phyloP scores from a whole-genome alignment of 768 basidiomycete genomes.

The Infundibulicybe gibba region DNA sequence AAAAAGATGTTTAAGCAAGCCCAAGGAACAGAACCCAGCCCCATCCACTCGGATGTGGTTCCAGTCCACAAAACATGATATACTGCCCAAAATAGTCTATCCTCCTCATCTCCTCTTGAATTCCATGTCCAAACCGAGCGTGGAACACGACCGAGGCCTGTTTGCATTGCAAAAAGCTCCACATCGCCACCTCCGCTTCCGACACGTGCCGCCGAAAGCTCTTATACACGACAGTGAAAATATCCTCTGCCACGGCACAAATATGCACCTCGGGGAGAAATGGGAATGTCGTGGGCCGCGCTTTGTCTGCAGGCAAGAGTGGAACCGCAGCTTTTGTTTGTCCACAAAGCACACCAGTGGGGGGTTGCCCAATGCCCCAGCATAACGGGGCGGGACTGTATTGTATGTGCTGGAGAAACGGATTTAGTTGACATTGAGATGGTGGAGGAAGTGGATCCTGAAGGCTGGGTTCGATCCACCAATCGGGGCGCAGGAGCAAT shows the following conservation, averaged over 20 bases:
- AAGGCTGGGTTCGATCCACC: conserved; percentile 43
- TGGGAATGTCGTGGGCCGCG: conserved; percentile 66
- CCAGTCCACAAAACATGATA: conserved; percentile 47
- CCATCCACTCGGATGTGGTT: conserved; percentile 42
- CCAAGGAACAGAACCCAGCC: conserved; percentile 37
- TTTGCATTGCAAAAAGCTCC: conserved; percentile 26
- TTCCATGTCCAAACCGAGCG: conserved; percentile 14
- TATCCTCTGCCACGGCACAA: conserved; percentile 46
- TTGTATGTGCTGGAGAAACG: conserved; percentile 44
- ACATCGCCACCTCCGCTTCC: conserved; percentile 30
- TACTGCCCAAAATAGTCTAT: conserved; percentile 49
- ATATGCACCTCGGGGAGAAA: conserved; percentile 56
- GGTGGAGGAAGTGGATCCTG: conserved; percentile 41
- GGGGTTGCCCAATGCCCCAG: conserved; percentile 42
- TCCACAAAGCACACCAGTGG: conserved; percentile 23
- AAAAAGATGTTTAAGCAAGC: conserved; percentile 3
- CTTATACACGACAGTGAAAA: conserved; percentile 40
- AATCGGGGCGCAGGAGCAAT: conserved; percentile 43
- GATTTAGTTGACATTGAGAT: conserved; percentile 52
- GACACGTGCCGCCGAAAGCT: conserved; percentile 38
- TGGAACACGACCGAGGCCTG: conserved; percentile 26
- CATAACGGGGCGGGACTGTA: conserved; percentile 37
- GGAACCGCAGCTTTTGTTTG: conserved; percentile 23
- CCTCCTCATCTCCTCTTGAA: conserved; percentile 23
- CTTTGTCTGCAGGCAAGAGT: conserved; percentile 29